These are phyloP conservation scores for Coniochaeta hoffmannii DNA, from an alignment of 2,329 filamentous ascomycete genomes.

Conservation along the genomic window DNA sequence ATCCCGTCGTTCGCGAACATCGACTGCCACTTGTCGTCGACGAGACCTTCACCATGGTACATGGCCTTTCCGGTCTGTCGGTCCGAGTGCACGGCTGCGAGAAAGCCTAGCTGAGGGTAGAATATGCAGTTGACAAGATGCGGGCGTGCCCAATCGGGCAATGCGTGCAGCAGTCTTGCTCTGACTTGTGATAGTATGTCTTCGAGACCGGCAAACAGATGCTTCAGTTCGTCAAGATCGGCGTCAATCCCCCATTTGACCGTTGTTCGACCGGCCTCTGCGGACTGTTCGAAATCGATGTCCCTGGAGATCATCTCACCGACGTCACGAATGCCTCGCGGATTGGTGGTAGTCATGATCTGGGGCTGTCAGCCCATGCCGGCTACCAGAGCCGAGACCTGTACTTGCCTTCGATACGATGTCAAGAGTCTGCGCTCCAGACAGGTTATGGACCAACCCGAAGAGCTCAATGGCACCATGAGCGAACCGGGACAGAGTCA, in stretches of 20 bases:
- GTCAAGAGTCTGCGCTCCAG: constrained; percentile 40
- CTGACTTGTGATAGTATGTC: constrained; percentile 63
- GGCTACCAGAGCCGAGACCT: not conserved
- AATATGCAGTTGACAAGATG: constrained; percentile 72
- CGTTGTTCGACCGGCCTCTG: constrained; percentile 62
- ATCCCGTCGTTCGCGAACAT: constrained; percentile 66
- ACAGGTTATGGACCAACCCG: constrained; percentile 52
- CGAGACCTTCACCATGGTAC: constrained; percentile 53
- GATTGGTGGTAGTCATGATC: constrained; percentile 9
- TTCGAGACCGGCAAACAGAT: constrained; percentile 70
- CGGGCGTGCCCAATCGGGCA: constrained; percentile 51
- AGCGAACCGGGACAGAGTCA: constrained; percentile 62
- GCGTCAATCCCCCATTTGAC: constrained; percentile 65
- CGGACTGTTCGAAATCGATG: constrained; percentile 74
- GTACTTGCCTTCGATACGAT: constrained; percentile 45
- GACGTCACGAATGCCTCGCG: constrained; percentile 51
- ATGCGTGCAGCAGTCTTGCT: constrained; percentile 49
- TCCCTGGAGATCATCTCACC: constrained; percentile 65
- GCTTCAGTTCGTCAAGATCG: constrained; percentile 71
- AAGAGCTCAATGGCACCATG: constrained; percentile 63
- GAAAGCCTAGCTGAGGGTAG: constrained; percentile 85
- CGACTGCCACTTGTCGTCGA: constrained; percentile 62
- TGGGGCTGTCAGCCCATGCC: not conserved
- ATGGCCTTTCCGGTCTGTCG: constrained; percentile 47
- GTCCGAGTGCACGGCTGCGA: constrained; percentile 66